These are phyloP conservation scores for Kondoa malvinella DNA, from an alignment of 768 basidiomycete species.

Conservation along the genomic window DNA sequence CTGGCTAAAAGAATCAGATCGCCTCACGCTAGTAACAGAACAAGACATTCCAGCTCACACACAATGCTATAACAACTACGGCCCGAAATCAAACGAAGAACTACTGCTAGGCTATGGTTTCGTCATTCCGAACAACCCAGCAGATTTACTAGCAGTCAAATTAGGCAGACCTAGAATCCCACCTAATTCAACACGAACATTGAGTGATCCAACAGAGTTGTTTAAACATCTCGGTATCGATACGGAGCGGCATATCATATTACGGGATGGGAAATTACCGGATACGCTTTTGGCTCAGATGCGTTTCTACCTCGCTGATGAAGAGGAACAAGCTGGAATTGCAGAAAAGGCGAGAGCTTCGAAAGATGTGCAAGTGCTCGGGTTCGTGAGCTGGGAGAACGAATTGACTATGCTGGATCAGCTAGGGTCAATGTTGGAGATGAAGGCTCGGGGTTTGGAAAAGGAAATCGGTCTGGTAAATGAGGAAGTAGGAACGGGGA, in stretches of 20 bases:
- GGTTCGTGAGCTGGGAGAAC: constrained; percentile 26
- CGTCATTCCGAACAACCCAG: constrained; percentile 56
- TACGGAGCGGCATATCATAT: constrained; percentile 39
- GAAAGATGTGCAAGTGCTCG: constrained; percentile 1
- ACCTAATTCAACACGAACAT: constrained; percentile 61
- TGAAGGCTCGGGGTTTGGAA: not conserved
- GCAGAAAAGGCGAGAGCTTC: not conserved
- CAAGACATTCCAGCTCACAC: not conserved
- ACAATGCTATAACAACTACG: constrained; percentile 16
- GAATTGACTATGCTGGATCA: constrained; percentile 11
- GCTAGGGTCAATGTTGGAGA: not conserved
- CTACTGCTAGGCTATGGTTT: constrained; percentile 87
- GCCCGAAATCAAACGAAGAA: constrained; percentile 42
- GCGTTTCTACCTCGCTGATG: constrained; percentile 29
- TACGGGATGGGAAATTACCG: constrained; percentile 27
- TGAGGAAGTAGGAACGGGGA: not conserved
- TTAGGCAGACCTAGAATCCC: constrained; percentile 10
- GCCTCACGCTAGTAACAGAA: constrained; percentile 13
- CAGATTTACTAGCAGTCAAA: constrained; percentile 51
- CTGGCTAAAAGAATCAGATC: constrained; percentile 44
- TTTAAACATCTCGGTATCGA: constrained; percentile 37
- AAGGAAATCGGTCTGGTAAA: not conserved
- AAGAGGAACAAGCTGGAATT: constrained; percentile 17
- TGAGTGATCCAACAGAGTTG: constrained; percentile 28
- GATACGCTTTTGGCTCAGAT: constrained; percentile 30